Evolutionary conservation across 192 early-diverging fungal species (phyloP).

Genomic region (Coemansia sp.): DNA sequence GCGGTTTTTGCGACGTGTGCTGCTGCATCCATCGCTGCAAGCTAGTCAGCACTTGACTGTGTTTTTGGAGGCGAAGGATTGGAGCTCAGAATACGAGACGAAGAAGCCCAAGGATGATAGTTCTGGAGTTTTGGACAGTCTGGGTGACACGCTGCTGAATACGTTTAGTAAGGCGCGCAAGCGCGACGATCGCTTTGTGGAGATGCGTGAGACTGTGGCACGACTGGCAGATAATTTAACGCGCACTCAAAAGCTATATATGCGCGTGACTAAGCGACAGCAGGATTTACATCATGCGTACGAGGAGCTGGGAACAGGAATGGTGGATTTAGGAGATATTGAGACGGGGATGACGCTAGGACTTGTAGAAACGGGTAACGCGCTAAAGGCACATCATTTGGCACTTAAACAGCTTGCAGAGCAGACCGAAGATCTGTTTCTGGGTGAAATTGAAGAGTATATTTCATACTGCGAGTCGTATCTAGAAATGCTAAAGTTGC

Average conservation of each 20-base stretch:
- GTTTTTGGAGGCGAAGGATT: conserved; percentile 85
- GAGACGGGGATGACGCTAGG: conserved; percentile 82
- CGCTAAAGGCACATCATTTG: conserved; percentile 65
- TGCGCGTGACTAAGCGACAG: conserved; percentile 73
- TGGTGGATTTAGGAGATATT: conserved; percentile 74
- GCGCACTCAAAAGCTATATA: conserved; percentile 81
- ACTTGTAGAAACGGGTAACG: conserved; percentile 73
- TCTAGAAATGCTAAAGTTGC: conserved; percentile 68
- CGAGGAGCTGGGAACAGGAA: conserved; percentile 72
- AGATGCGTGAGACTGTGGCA: conserved; percentile 75
- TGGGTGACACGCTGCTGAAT: conserved; percentile 84
- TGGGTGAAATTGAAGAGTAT: conserved; percentile 83
- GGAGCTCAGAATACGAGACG: conserved; percentile 59
- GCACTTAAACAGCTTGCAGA: conserved; percentile 68
- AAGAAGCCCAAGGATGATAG: conserved; percentile 56
- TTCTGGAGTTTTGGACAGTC: conserved; percentile 68
- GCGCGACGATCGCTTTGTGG: conserved; percentile 81
- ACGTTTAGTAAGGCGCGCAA: conserved; percentile 88
- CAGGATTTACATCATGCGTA: conserved; percentile 77
- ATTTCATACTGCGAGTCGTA: conserved; percentile 58
- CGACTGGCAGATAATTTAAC: conserved; percentile 85
- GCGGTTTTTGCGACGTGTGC: conserved; percentile 78
- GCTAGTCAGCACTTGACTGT: conserved; percentile 64
- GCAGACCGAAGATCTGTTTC: conserved; percentile 57
- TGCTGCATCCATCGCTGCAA: conserved; percentile 78